These are phyloP conservation scores for Amanita pseudoporphyria DNA, from an alignment of 768 basidiomycete genomes.

Conservation along the genomic window DNA sequence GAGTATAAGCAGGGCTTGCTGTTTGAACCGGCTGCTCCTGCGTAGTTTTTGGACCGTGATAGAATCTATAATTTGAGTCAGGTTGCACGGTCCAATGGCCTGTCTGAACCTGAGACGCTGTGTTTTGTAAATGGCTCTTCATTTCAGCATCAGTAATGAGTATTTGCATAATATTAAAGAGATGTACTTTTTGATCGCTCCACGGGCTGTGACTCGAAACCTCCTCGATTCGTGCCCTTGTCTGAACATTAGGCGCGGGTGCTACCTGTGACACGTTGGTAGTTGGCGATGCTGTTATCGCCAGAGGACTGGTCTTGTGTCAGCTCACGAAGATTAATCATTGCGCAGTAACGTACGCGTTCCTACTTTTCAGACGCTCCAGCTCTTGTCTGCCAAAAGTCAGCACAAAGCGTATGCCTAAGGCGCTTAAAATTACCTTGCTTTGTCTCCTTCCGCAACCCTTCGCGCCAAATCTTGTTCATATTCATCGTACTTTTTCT, in stretches of 20 bases:
- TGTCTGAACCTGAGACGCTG: neutral
- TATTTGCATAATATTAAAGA: neutral
- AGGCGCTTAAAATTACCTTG: conserved; percentile 22
- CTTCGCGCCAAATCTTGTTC: conserved; percentile 24
- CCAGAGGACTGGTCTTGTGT: neutral
- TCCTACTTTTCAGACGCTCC: neutral
- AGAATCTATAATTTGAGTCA: neutral
- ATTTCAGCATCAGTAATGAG: neutral
- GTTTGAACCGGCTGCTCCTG: neutral
- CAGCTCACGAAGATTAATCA: neutral
- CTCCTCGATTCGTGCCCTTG: neutral
- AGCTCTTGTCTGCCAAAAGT: conserved; percentile 6
- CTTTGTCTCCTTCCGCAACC: conserved; percentile 34
- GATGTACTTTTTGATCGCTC: neutral
- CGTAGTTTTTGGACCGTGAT: neutral
- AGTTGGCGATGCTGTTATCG: neutral
- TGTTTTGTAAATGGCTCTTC: neutral
- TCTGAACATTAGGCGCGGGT: neutral
- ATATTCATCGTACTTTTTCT: conserved; percentile 15
- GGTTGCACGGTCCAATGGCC: neutral
- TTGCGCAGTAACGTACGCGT: neutral
- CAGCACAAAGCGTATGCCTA: neutral
- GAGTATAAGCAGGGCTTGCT: neutral
- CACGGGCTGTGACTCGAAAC: neutral
- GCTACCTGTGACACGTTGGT: neutral